Conservation (phyloP, 352 stramenopile species). For the Bremia lactucae region DNA sequence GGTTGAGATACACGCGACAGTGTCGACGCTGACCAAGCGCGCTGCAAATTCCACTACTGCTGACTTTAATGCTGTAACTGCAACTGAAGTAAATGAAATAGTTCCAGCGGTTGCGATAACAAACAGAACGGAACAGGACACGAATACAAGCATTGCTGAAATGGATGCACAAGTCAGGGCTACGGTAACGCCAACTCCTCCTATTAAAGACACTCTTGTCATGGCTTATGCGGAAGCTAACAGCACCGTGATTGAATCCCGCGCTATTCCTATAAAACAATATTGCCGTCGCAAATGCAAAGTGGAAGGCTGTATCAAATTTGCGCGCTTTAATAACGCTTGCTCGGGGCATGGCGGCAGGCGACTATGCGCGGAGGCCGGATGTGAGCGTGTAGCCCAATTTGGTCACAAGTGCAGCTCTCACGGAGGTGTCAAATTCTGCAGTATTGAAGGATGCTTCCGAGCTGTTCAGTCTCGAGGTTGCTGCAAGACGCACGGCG, state of each 20-base stretch:
- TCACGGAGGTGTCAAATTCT: conserved; percentile 71
- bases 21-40: conserved; percentile 1
- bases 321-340: conserved; percentile 69
- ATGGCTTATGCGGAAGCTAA: neutral
- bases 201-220: conserved; percentile 2
- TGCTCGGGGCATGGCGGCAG: conserved; percentile 61
- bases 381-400: conserved; percentile 57
- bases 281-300: conserved; percentile 59
- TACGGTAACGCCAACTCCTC: neutral
- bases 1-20: neutral
- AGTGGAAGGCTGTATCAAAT: conserved; percentile 57
- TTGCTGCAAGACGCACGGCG: conserved; percentile 81
- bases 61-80: neutral
- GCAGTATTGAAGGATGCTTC: conserved; percentile 51
- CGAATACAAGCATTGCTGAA: neutral
- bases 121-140: conserved; percentile 1
- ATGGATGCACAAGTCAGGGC: conserved; percentile 2
- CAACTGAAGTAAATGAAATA: neutral
- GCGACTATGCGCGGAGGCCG: conserved; percentile 59
- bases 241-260: neutral
- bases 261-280: conserved; percentile 22
- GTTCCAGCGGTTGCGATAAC: neutral
- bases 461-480: conserved; percentile 74
- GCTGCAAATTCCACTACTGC: too few species aligned
- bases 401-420: conserved; percentile 77